phyloP scores from a whole-genome alignment of 73 alveolate genomes.

The Tetrahymena thermophila region DNA sequence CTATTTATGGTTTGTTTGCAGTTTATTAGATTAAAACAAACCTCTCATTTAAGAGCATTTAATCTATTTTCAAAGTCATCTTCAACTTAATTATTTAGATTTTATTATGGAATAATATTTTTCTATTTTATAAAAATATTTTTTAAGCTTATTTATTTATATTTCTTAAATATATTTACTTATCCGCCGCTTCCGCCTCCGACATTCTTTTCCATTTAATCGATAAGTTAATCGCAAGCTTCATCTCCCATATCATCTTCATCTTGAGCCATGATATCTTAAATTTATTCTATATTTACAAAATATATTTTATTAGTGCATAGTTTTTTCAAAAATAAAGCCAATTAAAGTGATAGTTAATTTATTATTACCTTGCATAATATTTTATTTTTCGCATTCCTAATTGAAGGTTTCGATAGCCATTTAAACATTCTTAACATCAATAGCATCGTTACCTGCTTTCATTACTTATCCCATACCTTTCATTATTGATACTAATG shows the following conservation, averaged over 20 bases:
- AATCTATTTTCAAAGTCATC: not conserved
- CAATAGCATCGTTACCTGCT: constrained; percentile 24
- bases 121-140: not conserved
- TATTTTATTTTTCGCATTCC: constrained; percentile 33
- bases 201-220: constrained; percentile 22
- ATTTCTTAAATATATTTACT: not conserved
- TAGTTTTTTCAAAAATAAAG: no score
- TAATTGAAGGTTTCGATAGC: constrained; percentile 17
- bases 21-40: no score
- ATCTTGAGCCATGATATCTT: constrained; percentile 35
- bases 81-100: not conserved
- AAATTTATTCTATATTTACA: constrained; percentile 21
- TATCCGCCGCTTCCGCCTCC: constrained; percentile 35
- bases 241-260: constrained; percentile 37
- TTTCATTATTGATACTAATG: constrained; percentile 35
- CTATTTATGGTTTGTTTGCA: no score
- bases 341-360: no score
- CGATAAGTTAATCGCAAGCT: constrained; percentile 18
- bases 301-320: not conserved
- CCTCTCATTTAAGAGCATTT: not conserved
- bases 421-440: constrained; percentile 36
- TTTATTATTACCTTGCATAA: constrained; percentile 31
- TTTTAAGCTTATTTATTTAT: not conserved
- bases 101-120: not conserved
- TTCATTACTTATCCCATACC: constrained; percentile 45